Percentiles rank a stretch among this genome's conserved stretches.
Evolutionary conservation across 768 basidiomycete species (phyloP).

Genomic region (Leucocoprinus sp.): DNA sequence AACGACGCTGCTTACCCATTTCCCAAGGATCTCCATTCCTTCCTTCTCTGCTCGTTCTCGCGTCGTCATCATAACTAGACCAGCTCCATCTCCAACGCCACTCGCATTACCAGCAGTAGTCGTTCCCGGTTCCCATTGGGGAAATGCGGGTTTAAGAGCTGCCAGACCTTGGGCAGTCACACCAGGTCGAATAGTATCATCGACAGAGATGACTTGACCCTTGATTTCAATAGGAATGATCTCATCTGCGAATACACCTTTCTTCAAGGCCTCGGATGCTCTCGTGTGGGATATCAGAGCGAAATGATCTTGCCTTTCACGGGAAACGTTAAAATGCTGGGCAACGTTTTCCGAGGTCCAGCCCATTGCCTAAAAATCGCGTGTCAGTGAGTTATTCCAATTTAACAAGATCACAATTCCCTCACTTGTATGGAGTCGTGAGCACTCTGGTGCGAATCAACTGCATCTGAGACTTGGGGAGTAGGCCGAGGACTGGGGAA

Average conservation of each 20-base stretch:
- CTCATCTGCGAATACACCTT: constrained; percentile 76
- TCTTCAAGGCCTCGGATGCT: constrained; percentile 58
- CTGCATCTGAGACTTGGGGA: constrained; percentile 51
- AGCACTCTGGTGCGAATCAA: constrained; percentile 54
- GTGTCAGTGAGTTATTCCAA: background rate
- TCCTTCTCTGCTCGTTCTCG: constrained; percentile 67
- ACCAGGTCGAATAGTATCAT: constrained; percentile 84
- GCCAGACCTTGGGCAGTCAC: constrained; percentile 72
- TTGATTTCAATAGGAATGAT: constrained; percentile 80
- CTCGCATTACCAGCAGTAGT: constrained; percentile 85
- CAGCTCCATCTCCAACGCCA: constrained; percentile 90
- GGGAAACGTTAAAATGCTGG: constrained; percentile 65
- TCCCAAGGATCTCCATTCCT: constrained; percentile 73
- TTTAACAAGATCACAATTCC: background rate
- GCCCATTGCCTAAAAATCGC: constrained; percentile 66
- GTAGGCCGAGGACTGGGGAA: constrained; percentile 59
- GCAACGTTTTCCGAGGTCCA: constrained; percentile 94
- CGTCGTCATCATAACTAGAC: constrained; percentile 75
- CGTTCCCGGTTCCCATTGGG: constrained; percentile 60
- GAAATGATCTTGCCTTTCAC: constrained; percentile 82
- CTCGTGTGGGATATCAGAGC: constrained; percentile 83
- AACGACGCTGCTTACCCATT: constrained; percentile 71
- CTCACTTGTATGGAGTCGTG: constrained; percentile 68
- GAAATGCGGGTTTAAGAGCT: constrained; percentile 82
- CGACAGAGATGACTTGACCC: constrained; percentile 57